Percentiles rank a stretch among this genome's conserved stretches.
phyloP scores from a whole-genome alignment of 306 rosid species.

The Medicago truncatula region MtrunA17r5.0-ANR NC_053045.1:37464001-37464500 shows the following conservation, averaged over 20 bases:
- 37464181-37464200: not conserved
- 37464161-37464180: constrained; percentile 39
- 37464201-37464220: not conserved
- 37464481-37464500: not conserved
- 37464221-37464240: constrained; percentile 44
- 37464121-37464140: constrained; percentile 48
- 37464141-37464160: constrained; percentile 34
- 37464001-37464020: constrained; percentile 81
- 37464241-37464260: constrained; percentile 80
- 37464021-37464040: constrained; percentile 52
- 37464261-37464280: constrained; percentile 74
- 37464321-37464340: constrained; percentile 17
- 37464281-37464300: constrained; percentile 63
- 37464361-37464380: not conserved
- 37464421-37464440: not conserved
- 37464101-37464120: constrained; percentile 61
- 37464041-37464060: constrained; percentile 54
- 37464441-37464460: not conserved
- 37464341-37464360: constrained; percentile 8
- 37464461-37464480: not conserved
- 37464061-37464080: constrained; percentile 52
- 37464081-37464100: constrained; percentile 72
- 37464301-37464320: not conserved
- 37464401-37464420: not conserved
- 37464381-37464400: not conserved